Base-by-base conservation (phyloP, 371 early-diverging fungal species). In the Umbelopsis sp. region DNA sequence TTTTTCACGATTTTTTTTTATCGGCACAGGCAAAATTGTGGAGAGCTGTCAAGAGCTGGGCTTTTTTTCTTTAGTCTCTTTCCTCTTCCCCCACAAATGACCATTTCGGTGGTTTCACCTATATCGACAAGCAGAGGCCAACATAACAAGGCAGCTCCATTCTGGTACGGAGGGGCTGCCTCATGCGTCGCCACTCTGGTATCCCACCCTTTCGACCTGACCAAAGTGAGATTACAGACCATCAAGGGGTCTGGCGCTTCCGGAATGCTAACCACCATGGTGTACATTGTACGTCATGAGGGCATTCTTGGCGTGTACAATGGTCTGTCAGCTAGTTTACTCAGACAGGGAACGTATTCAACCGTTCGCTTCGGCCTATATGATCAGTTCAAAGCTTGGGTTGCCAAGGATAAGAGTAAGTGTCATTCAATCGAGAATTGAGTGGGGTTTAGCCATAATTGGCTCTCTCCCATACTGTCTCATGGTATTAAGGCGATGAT, bases 181-280 rank as follows among this genome's bases (percentile, higher is more conserved):
- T 86, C 90, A 7, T 84, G 87, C 51, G 70, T 83, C 6, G 91
- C 92, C 12, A 87, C 87, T 9, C 75, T 88, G 63, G 85, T 86
- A 48, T 91, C 92, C 1, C 92, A 93, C 53, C 93, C 93, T 0
- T 86, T 93, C 64, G 93, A 93, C 74, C 82, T 91, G 50, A 80
- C 91, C 65, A 92, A 93, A 74, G 91, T 93, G 32, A 84, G 93
- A 25, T 70, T 92, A 50, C 93, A 93, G 73, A 92, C 91, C 16
- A 63, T 80, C 16, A 69, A 71, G 46, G 65, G 72, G 46, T 72
- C 69, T 50, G 76, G 68, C 48, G 75, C 78, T 16, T 52, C 74
- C 18, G 71, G 78, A 7, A 77, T 86, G 76, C 75, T 87, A 4
- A 73, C 77, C 32, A 84, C 80, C 4, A 73, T 80, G 72, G 77